phyloP scores from a whole-genome alignment of 306 rosid species.

The Fragaria iinumae region DNA sequence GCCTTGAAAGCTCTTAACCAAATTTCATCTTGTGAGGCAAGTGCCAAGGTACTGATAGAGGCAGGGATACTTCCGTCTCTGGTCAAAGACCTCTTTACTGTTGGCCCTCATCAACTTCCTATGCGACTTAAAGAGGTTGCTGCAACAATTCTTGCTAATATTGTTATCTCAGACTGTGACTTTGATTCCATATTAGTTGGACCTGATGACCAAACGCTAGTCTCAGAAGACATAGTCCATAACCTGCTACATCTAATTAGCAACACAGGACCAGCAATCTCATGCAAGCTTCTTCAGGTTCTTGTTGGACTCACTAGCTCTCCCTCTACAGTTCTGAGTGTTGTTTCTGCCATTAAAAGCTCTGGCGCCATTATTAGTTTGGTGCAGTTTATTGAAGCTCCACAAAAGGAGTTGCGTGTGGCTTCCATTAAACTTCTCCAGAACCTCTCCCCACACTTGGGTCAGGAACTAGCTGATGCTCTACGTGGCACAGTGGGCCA shows the following conservation, averaged over 20 bases:
- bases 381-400: slow-evolving; percentile 94
- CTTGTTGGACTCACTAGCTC: slow-evolving; percentile 89
- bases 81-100: slow-evolving; percentile 86
- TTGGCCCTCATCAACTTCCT: slow-evolving; percentile 79
- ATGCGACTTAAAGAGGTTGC: slow-evolving; percentile 84
- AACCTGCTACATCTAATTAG: slow-evolving; percentile 91
- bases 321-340: slow-evolving; percentile 60
- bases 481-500: slow-evolving; percentile 94
- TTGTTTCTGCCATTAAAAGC: slow-evolving; percentile 86
- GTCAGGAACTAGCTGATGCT: slow-evolving; percentile 95
- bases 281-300: slow-evolving; percentile 93
- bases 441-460: slow-evolving; percentile 78
- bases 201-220: slow-evolving; percentile 75
- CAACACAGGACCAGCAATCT: slow-evolving; percentile 97
- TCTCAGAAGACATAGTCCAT: slow-evolving; percentile 91
- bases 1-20: slow-evolving; percentile 93
- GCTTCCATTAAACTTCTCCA: slow-evolving; percentile 85
- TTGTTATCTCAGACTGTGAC: slow-evolving; percentile 80
- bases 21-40: slow-evolving; percentile 84
- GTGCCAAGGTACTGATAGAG: slow-evolving; percentile 81
- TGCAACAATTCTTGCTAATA: slow-evolving; percentile 93
- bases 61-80: slow-evolving; percentile 97
- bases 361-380: slow-evolving; percentile 96
- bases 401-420: slow-evolving; percentile 82
- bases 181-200: slow-evolving; percentile 79